Base-by-base conservation (phyloP, 306 rosid genomes). In the Amphicarpaea edgeworthii region DNA sequence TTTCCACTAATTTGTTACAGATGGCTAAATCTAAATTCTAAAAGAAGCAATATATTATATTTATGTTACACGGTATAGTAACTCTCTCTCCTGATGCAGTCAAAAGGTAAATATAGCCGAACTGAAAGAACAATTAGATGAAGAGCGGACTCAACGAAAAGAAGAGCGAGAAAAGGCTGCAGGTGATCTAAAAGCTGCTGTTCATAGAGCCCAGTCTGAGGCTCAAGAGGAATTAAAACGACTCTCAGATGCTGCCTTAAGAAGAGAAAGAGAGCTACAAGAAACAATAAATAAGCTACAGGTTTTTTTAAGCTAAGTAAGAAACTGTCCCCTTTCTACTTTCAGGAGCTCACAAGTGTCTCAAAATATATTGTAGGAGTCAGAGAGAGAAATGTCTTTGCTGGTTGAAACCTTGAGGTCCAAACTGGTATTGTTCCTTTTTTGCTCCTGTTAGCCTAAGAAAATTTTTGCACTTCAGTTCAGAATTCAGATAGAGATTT, bases 151-250 rank as follows among this genome's bases (percentile, higher is more conserved):
- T 24, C 95, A 88, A 80, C 86, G 95, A 78, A 88, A 85, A 85
- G 93, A 87, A 81, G 98, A 94, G 73, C 89, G 97, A 65, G 96
- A 90, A 83, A 92, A 88, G 85, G 97, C 98, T 76, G 84, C 85
- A 3, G 51, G 83, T 85, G 98, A 94, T 85, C 77, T 94, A 72
- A 94, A 92, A 79, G 80, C 96, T 75, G 93, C 97, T 32, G 90
- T 92, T 49, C 91, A 79, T 73, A 94, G 87, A 88, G 90, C 84
- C 74, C 96, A 91, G 58, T 83, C 68, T 61, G 98, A 92, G 87
- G 98, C 96, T 71, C 84, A 92, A 71, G 95, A 90, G 71, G 98
- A 92, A 81, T 60, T 87, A 60, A 87, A 87, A 73, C 89, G 94
- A 74, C 38, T 82, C 43, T 85, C 91, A 41, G 95, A 90, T 81